These are phyloP conservation scores for Debaryomyces coudertii DNA, from an alignment of 1,139 yeast genomes.

Conservation along the genomic window DNA sequence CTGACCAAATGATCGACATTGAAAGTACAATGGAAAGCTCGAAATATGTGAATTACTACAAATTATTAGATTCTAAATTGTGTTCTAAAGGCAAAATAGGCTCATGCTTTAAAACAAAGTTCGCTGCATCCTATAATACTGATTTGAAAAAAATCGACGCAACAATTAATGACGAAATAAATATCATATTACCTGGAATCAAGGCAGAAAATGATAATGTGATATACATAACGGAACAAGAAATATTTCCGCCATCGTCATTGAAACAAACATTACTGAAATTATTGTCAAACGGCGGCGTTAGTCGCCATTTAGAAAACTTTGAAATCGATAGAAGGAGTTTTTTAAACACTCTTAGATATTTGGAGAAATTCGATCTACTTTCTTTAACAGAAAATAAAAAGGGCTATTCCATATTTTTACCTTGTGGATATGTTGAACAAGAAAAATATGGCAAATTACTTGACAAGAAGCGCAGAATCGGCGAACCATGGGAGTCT, in stretches of 20 bases:
- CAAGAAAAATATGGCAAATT: slow-evolving; percentile 10
- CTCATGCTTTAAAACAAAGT: slow-evolving; percentile 44
- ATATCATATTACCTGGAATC: slow-evolving; percentile 50
- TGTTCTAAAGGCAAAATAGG: slow-evolving; percentile 42
- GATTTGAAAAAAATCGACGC: slow-evolving; percentile 34
- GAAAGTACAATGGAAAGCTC: slow-evolving; percentile 12
- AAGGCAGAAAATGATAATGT: slow-evolving; percentile 53
- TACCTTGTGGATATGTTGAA: slow-evolving; percentile 62
- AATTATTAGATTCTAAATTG: slow-evolving; percentile 32
- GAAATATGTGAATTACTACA: slow-evolving; percentile 14
- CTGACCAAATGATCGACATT: slow-evolving; percentile 49
- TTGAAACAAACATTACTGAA: slow-evolving; percentile 44
- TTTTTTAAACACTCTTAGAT: slow-evolving; percentile 41
- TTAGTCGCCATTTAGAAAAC: slow-evolving; percentile 34
- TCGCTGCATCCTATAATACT: slow-evolving; percentile 49
- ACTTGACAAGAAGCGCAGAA: slow-evolving; percentile 10
- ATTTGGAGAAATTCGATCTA: slow-evolving; percentile 33
- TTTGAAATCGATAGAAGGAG: slow-evolving; percentile 38
- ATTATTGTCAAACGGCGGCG: slow-evolving; percentile 39
- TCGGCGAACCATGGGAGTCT: slow-evolving; percentile 60
- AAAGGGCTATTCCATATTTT: slow-evolving; percentile 71
- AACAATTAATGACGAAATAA: slow-evolving; percentile 40
- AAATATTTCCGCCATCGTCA: slow-evolving; percentile 39
- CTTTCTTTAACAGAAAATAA: slow-evolving; percentile 50
- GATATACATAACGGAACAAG: slow-evolving; percentile 66